These are phyloP conservation scores for Aspergillus fumigatus DNA, from an alignment of 2,329 filamentous ascomycete genomes.

Conservation along the genomic window DNA sequence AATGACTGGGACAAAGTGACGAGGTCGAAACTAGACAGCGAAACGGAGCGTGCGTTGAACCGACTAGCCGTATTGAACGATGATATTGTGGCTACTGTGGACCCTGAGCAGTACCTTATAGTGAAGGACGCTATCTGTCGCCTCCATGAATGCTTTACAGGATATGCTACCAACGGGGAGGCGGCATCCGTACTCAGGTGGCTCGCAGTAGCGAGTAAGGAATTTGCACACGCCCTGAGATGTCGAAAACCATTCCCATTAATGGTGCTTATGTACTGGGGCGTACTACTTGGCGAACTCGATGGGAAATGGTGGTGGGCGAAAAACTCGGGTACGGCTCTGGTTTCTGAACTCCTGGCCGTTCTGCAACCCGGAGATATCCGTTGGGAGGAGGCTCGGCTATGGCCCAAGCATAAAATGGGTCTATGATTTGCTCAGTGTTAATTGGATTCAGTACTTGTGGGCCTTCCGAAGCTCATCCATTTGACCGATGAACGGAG, in stretches of 20 bases:
- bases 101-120: slow-evolving; percentile 25
- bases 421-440: slow-evolving; percentile 15
- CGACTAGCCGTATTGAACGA: slow-evolving; percentile 26
- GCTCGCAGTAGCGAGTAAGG: slow-evolving; percentile 29
- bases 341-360: slow-evolving; percentile 25
- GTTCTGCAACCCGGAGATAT: slow-evolving; percentile 16
- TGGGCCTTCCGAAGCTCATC: not conserved
- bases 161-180: slow-evolving; percentile 21
- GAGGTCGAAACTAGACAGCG: slow-evolving; percentile 17
- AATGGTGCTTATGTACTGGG: slow-evolving; percentile 35
- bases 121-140: slow-evolving; percentile 26
- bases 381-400: slow-evolving; percentile 23
- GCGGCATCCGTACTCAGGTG: slow-evolving; percentile 31
- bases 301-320: slow-evolving; percentile 34
- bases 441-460: not conserved
- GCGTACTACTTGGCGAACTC: slow-evolving; percentile 28
- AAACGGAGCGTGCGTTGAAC: slow-evolving; percentile 24
- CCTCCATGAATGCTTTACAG: slow-evolving; percentile 26
- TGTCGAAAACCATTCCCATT: slow-evolving; percentile 28
- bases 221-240: slow-evolving; percentile 27
- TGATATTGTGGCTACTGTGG: slow-evolving; percentile 20
- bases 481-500: not conserved
- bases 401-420: slow-evolving; percentile 29
- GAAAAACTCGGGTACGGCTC: slow-evolving; percentile 26
- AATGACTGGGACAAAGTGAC: slow-evolving; percentile 43